Evolutionary conservation across 2,329 filamentous ascomycete species (phyloP).

Genomic region (Cordyceps sp.): DNA sequence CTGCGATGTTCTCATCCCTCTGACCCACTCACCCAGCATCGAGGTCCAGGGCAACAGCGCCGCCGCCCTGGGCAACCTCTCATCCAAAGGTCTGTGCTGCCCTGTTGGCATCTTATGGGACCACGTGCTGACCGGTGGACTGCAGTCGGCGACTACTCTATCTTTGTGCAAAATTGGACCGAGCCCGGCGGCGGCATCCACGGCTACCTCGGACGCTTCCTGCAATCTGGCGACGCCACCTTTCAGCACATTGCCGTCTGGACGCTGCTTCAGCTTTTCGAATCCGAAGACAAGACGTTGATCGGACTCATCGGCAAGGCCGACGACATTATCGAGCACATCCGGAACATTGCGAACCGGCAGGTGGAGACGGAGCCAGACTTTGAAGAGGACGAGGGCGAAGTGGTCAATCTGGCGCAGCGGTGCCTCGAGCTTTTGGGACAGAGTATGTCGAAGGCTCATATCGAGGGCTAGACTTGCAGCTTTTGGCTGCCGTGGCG

Average conservation of each 20-base stretch:
- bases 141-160: conserved; percentile 84
- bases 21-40: conserved; percentile 90
- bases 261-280: conserved; percentile 87
- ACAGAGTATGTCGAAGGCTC: conserved; percentile 57
- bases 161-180: conserved; percentile 88
- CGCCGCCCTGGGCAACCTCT: conserved; percentile 85
- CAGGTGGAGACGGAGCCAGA: conserved; percentile 78
- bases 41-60: conserved; percentile 98
- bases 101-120: neutral
- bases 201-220: conserved; percentile 83
- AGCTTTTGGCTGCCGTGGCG: too few species aligned
- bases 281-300: conserved; percentile 85
- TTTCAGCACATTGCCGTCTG: conserved; percentile 99
- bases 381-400: conserved; percentile 74
- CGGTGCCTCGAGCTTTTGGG: conserved; percentile 77
- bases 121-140: conserved; percentile 2
- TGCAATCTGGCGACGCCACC: conserved; percentile 85
- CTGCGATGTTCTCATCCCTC: conserved; percentile 87
- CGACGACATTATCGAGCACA: conserved; percentile 81
- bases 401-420: conserved; percentile 81
- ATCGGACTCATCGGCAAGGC: conserved; percentile 78
- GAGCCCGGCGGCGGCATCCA: conserved; percentile 89
- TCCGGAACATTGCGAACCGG: conserved; percentile 78
- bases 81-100: conserved; percentile 63
- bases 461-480: conserved; percentile 64